Evolutionary conservation across 225 moss, liverwort and hornwort genomes (phyloP).

Genomic region (Anthoceros angustus): DNA sequence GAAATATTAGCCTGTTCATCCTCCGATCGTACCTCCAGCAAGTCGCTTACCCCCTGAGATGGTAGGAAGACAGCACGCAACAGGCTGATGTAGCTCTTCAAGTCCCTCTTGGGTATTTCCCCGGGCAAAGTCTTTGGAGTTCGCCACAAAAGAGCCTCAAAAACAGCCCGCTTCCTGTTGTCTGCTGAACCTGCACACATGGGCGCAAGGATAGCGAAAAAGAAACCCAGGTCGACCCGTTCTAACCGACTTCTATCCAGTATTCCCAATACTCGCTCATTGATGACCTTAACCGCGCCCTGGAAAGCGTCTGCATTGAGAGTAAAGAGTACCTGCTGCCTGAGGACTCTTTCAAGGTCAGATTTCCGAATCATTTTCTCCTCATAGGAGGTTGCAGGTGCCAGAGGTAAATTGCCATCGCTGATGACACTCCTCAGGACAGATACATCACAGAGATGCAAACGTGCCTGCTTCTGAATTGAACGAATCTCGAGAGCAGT

Average conservation of each 20-base stretch:
- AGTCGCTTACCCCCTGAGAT: conserved; percentile 57
- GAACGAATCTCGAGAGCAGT: not conserved
- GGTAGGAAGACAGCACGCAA: conserved; percentile 82
- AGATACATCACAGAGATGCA: not conserved
- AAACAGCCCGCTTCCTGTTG: conserved; percentile 69
- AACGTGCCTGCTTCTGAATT: not conserved
- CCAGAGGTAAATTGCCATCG: conserved; percentile 42
- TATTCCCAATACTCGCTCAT: conserved; percentile 60
- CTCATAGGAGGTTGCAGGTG: conserved; percentile 24
- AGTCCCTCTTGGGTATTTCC: conserved; percentile 61
- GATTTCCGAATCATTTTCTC: conserved; percentile 75
- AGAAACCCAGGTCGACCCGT: conserved; percentile 76
- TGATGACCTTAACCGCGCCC: conserved; percentile 76
- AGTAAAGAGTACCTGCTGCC: conserved; percentile 35
- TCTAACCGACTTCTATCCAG: conserved; percentile 54
- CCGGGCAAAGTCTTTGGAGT: conserved; percentile 49
- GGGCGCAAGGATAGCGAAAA: conserved; percentile 77
- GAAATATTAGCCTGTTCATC: conserved; percentile 82
- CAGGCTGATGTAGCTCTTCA: conserved; percentile 58
- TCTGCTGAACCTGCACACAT: conserved; percentile 59
- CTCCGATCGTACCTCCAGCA: conserved; percentile 58
- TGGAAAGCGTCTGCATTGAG: conserved; percentile 70
- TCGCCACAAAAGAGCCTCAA: conserved; percentile 64
- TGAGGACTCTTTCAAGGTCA: conserved; percentile 64
- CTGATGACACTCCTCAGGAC: conserved; percentile 37